phyloP scores from a whole-genome alignment of 108 stramenopile species.

The Cyclostephanos tholiformis region DNA sequence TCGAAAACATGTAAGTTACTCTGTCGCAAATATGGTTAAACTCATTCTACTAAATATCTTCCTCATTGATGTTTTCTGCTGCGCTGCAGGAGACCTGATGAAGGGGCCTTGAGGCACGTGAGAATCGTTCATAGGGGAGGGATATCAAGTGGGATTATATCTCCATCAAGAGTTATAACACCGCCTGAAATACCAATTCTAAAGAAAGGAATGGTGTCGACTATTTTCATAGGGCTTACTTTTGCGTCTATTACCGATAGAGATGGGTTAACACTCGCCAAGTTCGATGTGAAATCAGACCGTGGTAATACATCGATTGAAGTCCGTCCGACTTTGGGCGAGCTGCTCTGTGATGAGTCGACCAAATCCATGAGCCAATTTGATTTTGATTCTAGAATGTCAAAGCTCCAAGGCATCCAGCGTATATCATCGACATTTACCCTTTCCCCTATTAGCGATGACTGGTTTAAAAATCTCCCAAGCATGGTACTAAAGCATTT shows the following conservation, averaged over 20 bases:
- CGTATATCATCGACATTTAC: constrained; percentile 43
- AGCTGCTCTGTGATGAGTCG: constrained; percentile 46
- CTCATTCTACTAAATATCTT: neutral
- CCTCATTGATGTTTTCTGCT: constrained; percentile 6
- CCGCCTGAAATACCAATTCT: constrained; percentile 77
- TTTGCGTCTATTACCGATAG: constrained; percentile 70
- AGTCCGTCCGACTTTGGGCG: constrained; percentile 74
- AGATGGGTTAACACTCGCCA: constrained; percentile 69
- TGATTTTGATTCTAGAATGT: constrained; percentile 62
- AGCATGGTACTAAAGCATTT: constrained; percentile 37
- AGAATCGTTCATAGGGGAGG: constrained; percentile 61
- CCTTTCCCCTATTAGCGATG: constrained; percentile 26
- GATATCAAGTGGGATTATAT: constrained; percentile 38
- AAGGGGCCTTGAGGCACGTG: constrained; percentile 62
- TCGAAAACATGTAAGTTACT: constrained; percentile 73
- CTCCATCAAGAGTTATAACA: constrained; percentile 49
- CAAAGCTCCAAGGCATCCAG: constrained; percentile 72
- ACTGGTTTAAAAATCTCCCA: constrained; percentile 19
- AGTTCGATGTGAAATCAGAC: constrained; percentile 72
- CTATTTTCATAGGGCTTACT: constrained; percentile 58
- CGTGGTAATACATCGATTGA: constrained; percentile 70
- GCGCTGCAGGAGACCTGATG: constrained; percentile 53
- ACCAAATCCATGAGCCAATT: constrained; percentile 15
- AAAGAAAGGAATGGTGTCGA: constrained; percentile 49
- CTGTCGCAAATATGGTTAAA: neutral